These are phyloP conservation scores for Neonectria sp. DNA, from an alignment of 2,329 filamentous ascomycete genomes.

Conservation along the genomic window DNA sequence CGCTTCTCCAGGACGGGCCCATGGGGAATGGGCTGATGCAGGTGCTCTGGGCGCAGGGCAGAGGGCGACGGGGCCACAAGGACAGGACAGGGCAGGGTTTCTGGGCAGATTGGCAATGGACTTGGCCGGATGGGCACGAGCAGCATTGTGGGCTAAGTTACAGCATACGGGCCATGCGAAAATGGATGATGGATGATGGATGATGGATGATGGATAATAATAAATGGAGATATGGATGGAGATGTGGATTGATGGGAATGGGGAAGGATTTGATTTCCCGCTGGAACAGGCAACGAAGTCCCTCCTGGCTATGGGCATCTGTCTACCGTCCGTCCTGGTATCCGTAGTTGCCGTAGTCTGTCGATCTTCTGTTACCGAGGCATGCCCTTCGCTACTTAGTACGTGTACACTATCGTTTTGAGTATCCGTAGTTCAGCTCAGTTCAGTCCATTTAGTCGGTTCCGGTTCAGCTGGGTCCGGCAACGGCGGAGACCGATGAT, in stretches of 20 bases:
- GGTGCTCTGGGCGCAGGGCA: conserved; percentile 34
- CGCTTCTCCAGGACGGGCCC: conserved; percentile 30
- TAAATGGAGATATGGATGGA: no score
- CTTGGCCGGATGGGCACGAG: conserved; percentile 15
- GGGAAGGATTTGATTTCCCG: no score
- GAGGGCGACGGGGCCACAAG: conserved; percentile 25
- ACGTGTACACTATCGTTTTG: no score
- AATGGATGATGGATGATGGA: conserved; percentile 17
- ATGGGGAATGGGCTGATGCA: conserved; percentile 46
- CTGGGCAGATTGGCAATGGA: conserved; percentile 24
- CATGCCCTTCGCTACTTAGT: background rate
- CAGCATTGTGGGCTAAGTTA: conserved; percentile 7
- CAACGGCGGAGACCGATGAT: conserved; percentile 24
- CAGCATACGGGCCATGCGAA: conserved; percentile 17
- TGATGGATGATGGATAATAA: background rate
- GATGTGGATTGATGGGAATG: no score
- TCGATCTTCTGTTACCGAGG: background rate
- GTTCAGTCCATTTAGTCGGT: background rate
- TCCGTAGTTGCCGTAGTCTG: background rate
- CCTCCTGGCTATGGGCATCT: background rate
- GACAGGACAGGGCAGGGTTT: conserved; percentile 17
- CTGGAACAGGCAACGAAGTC: background rate
- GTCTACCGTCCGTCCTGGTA: no score
- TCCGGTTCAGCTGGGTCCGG: conserved; percentile 10
- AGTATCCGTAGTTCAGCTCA: background rate